Base-by-base conservation (phyloP, 2,329 filamentous ascomycete species). In the Lachnellula occidentalis region DNA sequence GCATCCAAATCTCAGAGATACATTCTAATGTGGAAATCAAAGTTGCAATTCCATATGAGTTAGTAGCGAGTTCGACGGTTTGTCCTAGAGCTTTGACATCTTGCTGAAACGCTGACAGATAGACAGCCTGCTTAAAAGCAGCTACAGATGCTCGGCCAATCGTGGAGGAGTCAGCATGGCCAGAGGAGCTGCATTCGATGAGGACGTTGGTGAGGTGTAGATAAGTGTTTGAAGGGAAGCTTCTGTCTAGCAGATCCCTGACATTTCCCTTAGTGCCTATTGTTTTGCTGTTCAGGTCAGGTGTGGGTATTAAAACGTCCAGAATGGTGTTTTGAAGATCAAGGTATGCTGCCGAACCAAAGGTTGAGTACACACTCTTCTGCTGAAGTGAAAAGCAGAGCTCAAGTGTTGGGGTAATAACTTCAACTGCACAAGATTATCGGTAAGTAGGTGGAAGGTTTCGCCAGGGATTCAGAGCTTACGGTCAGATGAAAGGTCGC, bases 401-500 rank as follows among this genome's bases (percentile, higher is more conserved):
- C 21, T 31, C 22, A n/a, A 46, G 22, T 15, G n/a, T 46, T 7
- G 43, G 43, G 5, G 22, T 6, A 7, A 46, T 7, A 3, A 15
- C 4, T 31, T 46, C 22, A 15, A 46, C 27, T 46, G 7, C 11
- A 14, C 43, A 3, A 27, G 43, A n/a, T 51, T 42, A 14, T 69
- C 41, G 66, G 62, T 17, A 37, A 15, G 47, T 34, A 45, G 50
- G 5, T 17, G 4, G 31, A n/a, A 51, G 24, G 5, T 31, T 36
- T 12, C n/a, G 14, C 21, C 14, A 17, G 6, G 21, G 8, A 12
- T 27, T 34, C 6, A 22, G 4, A 15, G 64, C 75, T 69, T 70
- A 78, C 77, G 67, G 6, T 77, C 66, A 19, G 71, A 68, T 22
- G 74, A 73, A 0, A 69, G 68, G 58, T 76, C 72, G 9, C 81